Evolutionary conservation across 2,329 filamentous ascomycete species (phyloP).

Genomic region (Colletotrichum gigasporum): DNA sequence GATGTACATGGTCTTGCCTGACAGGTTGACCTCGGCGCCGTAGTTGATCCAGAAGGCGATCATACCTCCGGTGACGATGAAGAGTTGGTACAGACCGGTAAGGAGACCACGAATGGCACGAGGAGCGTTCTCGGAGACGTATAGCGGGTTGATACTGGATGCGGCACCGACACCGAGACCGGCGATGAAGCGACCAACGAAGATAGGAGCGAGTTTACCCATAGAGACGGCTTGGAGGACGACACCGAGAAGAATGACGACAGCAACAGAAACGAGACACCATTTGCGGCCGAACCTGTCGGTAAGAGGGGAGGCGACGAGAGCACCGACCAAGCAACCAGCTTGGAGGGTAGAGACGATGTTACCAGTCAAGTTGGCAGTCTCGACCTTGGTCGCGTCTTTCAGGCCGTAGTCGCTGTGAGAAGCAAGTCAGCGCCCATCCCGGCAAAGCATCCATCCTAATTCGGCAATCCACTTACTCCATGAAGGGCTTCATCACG

Average conservation of each 20-base stretch:
- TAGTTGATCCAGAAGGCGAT: slow-evolving; percentile 62
- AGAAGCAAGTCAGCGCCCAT: slow-evolving; percentile 58
- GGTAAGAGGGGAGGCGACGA: slow-evolving; percentile 46
- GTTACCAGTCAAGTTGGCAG: slow-evolving; percentile 36
- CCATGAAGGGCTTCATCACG: slow-evolving; percentile 64
- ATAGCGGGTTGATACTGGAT: slow-evolving; percentile 54
- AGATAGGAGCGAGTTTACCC: slow-evolving; percentile 68
- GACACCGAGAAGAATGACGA: slow-evolving; percentile 66
- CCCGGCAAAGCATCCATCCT: too few species aligned
- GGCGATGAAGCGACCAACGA: slow-evolving; percentile 67
- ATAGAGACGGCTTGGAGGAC: slow-evolving; percentile 68
- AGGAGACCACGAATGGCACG: slow-evolving; percentile 54
- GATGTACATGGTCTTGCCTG: slow-evolving; percentile 34
- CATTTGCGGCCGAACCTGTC: slow-evolving; percentile 52
- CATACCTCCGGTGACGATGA: slow-evolving; percentile 54
- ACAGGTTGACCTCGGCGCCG: slow-evolving; percentile 51
- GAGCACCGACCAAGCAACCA: slow-evolving; percentile 41
- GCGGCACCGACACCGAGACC: slow-evolving; percentile 54
- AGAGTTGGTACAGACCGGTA: slow-evolving; percentile 56
- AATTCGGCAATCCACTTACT: slow-evolving; percentile 45
- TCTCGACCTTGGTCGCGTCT: slow-evolving; percentile 22
- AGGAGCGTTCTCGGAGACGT: slow-evolving; percentile 55
- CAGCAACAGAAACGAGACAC: slow-evolving; percentile 62
- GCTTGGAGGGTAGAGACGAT: slow-evolving; percentile 39
- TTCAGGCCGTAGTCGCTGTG: slow-evolving; percentile 43